Base-by-base conservation (phyloP, 2,329 filamentous ascomycete genomes). In the Salinomyces thailandicus region DNA sequence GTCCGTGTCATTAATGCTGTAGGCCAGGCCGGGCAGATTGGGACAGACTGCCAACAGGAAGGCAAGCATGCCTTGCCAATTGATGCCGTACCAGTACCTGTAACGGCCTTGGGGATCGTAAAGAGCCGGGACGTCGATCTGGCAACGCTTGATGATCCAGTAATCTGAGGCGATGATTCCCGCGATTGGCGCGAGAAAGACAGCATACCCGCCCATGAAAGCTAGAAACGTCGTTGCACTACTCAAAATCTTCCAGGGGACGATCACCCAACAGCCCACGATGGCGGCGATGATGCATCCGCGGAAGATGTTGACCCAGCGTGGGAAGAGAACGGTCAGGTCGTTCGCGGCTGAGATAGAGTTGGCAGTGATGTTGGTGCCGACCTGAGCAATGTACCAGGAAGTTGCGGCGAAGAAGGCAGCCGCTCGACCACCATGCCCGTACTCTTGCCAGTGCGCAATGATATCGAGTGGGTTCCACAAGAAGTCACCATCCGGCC, bases 161-260 rank as follows among this genome's bases (percentile, higher is more conserved):
- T 71, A 79, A 46, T 79, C 75, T 11, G 66, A 64, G 0, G 30
- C 30, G 29, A 37, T 69, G 43, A 33, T 73, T 1, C 69, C 68
- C 0, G 72, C 72, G 40, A 80, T 74, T 0, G 76, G 75, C 0
- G 72, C 75, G 1, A 81, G 59, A 55, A 81, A 81, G 19, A 80
- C 64, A 1, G 71, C 68, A 55, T 79, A 78, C 0, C 75, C 76
- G 12, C 32, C 33, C 36, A 42, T 32, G 36, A 42, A 42, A 13
- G 28, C 27, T 2, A 39, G 18, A 28, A 42, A 39, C 11, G 27
- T 36, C 29, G 19, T 20, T 11, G 40, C 40, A n/a, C 19, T 29
- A 18, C 20, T 36, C n/a, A 39, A 20, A 14, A 42, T 42, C 30
- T 42, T 39, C 40, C 40, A 42, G 4, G 40, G 40, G 2, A 42